phyloP scores from a whole-genome alignment of 192 early-diverging fungal species.

The Chytriomyces sp. region DNA sequence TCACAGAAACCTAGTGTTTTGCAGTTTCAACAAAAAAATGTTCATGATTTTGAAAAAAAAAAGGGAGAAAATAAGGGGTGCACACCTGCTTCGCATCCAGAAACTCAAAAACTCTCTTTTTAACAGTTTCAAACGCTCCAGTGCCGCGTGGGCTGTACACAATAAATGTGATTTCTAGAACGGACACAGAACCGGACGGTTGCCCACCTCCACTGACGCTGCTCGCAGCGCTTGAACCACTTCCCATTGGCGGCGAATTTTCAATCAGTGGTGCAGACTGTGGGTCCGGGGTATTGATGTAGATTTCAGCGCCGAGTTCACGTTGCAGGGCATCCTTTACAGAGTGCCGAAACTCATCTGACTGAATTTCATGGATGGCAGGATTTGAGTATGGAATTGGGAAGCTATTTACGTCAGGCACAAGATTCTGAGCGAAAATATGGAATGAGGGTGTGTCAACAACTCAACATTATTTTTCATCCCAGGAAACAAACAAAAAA shows the following conservation, averaged over 20 bases:
- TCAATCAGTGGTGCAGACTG: neutral
- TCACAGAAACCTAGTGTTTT: slow-evolving; percentile 11
- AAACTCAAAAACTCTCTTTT: slow-evolving; percentile 47
- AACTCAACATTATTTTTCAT: no score
- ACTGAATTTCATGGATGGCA: slow-evolving; percentile 45
- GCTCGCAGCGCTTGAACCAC: neutral
- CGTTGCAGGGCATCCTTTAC: slow-evolving; percentile 23
- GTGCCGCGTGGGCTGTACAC: slow-evolving; percentile 44
- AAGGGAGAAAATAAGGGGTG: neutral
- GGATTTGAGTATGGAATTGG: slow-evolving; percentile 56
- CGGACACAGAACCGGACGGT: neutral
- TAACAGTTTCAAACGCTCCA: slow-evolving; percentile 41
- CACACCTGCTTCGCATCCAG: slow-evolving; percentile 46
- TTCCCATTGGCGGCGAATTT: neutral
- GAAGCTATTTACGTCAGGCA: slow-evolving; percentile 62
- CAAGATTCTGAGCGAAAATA: slow-evolving; percentile 37
- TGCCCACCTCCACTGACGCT: no score
- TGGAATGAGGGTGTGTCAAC: no score
- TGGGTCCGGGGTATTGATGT: slow-evolving; percentile 37
- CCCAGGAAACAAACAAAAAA: slow-evolving; percentile 8
- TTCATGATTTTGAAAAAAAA: no score
- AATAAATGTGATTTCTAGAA: slow-evolving; percentile 45
- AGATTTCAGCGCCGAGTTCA: slow-evolving; percentile 44
- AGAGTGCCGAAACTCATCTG: slow-evolving; percentile 52
- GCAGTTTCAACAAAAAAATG: no score